Evolutionary conservation across 1,284 basidiomycete species (phyloP).

Genomic region (Ganoderma multipileum): DNA sequence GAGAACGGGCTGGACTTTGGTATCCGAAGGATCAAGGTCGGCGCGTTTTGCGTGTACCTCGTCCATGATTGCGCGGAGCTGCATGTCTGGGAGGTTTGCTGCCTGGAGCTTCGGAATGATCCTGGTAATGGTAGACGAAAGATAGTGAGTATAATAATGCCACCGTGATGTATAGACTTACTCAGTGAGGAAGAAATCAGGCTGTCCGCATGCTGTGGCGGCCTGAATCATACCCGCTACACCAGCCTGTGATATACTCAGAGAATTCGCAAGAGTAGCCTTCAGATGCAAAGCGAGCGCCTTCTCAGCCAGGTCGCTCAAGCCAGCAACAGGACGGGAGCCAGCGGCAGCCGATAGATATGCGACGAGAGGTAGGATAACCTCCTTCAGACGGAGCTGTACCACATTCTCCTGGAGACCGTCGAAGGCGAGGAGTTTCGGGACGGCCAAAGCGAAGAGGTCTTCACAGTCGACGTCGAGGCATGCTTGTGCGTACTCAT

Average conservation of each 20-base stretch:
- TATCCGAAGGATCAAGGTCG: not conserved
- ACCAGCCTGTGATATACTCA: not conserved
- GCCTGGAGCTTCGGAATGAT: not conserved
- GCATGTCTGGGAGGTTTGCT: not conserved
- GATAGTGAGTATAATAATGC: not conserved
- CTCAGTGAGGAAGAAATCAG: not conserved
- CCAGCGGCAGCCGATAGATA: not conserved
- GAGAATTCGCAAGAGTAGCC: not conserved
- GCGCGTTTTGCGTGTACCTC: not conserved
- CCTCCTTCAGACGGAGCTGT: slow-evolving; percentile 8
- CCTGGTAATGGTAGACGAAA: not conserved
- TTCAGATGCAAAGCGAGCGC: not conserved
- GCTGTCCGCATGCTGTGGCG: not conserved
- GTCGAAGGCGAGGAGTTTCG: not conserved
- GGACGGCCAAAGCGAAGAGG: not conserved
- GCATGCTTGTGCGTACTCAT: not conserved
- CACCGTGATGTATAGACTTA: not conserved
- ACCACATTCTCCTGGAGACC: not conserved
- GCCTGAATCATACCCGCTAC: not conserved
- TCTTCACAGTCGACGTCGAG: not conserved
- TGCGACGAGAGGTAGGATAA: slow-evolving; percentile 11
- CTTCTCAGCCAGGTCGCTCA: not conserved
- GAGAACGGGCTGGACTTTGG: not conserved
- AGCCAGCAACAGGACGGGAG: not conserved
- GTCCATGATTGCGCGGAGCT: not conserved